Percentiles rank a stretch among this genome's conserved stretches.
Conservation (phyloP, 2,329 filamentous ascomycete genomes). For the Claviceps arundinis region DNA sequence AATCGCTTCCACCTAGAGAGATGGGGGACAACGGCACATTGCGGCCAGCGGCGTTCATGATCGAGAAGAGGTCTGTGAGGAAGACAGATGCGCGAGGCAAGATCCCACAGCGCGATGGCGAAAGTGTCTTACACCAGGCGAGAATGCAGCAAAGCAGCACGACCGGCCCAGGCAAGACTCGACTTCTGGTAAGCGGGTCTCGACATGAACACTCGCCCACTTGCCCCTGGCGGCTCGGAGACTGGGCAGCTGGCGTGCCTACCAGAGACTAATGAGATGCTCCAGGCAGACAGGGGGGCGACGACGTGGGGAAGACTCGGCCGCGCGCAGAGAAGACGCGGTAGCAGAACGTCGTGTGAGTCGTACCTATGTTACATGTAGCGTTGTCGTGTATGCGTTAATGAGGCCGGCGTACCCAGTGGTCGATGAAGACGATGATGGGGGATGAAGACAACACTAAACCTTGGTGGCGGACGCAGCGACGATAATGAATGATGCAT, state of each 20-base stretch:
- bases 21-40: slow-evolving; percentile 70
- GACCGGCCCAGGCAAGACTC: background rate
- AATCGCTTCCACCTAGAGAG: slow-evolving; percentile 74
- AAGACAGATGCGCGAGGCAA: slow-evolving; percentile 11
- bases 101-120: background rate
- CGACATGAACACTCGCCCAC: background rate
- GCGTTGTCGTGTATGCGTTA: too few species aligned
- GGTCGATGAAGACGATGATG: background rate
- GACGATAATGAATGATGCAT: background rate
- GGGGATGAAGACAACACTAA: background rate
- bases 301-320: background rate
- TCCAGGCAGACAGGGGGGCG: background rate
- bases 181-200: slow-evolving; percentile 1
- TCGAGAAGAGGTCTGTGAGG: slow-evolving; percentile 15
- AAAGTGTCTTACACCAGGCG: slow-evolving; percentile 11
- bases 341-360: too few species aligned
- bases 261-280: background rate
- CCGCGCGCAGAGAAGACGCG: background rate
- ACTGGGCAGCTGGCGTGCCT: slow-evolving; percentile 1
- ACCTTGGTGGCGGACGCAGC: background rate
- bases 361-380: too few species aligned
- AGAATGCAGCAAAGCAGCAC: slow-evolving; percentile 5
- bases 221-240: slow-evolving; percentile 5
- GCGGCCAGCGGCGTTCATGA: slow-evolving; percentile 51
- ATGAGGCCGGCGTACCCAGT: background rate